phyloP scores from a whole-genome alignment of 176 grass and related monocot genomes.

The Zoysia pacifica region DNA sequence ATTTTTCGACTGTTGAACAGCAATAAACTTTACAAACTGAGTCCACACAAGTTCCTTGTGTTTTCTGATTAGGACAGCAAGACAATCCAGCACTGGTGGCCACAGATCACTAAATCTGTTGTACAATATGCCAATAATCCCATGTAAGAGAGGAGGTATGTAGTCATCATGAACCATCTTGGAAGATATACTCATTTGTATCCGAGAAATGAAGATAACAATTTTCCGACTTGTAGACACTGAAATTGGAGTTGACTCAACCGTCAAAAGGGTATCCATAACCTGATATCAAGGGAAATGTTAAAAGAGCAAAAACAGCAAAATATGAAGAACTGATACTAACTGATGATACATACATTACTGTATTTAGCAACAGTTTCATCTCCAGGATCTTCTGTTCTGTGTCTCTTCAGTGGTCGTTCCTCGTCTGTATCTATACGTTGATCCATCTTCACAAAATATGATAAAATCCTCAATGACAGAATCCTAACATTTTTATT shows the following conservation, averaged over 20 bases:
- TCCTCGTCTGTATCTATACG: slow-evolving; percentile 51
- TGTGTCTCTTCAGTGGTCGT: slow-evolving; percentile 65
- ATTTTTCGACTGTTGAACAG: slow-evolving; percentile 49
- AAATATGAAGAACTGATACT: slow-evolving; percentile 33
- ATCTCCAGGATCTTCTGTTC: slow-evolving; percentile 61
- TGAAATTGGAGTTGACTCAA: slow-evolving; percentile 76
- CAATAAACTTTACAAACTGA: slow-evolving; percentile 64
- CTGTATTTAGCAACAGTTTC: slow-evolving; percentile 51
- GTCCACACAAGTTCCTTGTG: slow-evolving; percentile 79
- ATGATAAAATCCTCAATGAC: slow-evolving; percentile 82
- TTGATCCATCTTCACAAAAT: slow-evolving; percentile 58
- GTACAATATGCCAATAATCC: slow-evolving; percentile 75
- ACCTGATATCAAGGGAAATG: slow-evolving; percentile 56
- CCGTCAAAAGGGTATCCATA: slow-evolving; percentile 61
- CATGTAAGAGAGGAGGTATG: slow-evolving; percentile 79
- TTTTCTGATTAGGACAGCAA: slow-evolving; percentile 67
- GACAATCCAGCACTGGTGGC: slow-evolving; percentile 67
- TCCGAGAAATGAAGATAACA: slow-evolving; percentile 56
- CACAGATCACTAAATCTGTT: slow-evolving; percentile 90
- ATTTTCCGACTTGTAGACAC: slow-evolving; percentile 79
- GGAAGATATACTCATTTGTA: slow-evolving; percentile 78
- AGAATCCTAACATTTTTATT: slow-evolving; percentile 72
- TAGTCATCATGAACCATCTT: slow-evolving; percentile 63
- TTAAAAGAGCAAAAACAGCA: slow-evolving; percentile 38
- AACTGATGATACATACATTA: slow-evolving; percentile 61